Evolutionary conservation across 2,329 filamentous ascomycete species (phyloP).

Genomic region (Xylariaceae sp.): DNA sequence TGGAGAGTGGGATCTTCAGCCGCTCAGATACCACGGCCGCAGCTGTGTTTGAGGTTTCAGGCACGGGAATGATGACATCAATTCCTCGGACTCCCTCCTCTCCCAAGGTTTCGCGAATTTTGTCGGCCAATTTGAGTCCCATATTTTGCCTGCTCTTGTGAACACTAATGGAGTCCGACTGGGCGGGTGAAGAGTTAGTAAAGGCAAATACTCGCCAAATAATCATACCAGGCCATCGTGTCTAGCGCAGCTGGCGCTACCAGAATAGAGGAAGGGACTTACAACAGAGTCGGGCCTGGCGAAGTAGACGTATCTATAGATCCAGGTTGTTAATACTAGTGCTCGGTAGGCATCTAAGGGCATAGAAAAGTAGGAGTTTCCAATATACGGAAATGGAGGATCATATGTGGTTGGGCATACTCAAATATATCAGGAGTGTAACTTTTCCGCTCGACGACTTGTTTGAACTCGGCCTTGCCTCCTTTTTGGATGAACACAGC

Average conservation of each 20-base stretch:
- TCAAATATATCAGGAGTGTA: conserved; percentile 60
- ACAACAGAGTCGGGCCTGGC: conserved; percentile 71
- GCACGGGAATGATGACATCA: conserved; percentile 62
- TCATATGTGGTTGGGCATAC: neutral
- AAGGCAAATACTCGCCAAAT: neutral
- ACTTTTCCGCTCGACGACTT: conserved; percentile 58
- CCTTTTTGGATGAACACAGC: conserved; percentile 75
- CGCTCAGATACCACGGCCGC: conserved; percentile 67
- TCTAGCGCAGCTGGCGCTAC: neutral
- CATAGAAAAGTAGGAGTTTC: no score
- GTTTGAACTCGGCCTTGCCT: conserved; percentile 62
- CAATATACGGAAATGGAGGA: neutral
- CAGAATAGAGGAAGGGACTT: neutral
- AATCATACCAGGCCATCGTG: conserved; percentile 43
- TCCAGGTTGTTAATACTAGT: neutral
- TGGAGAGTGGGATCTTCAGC: conserved; percentile 65
- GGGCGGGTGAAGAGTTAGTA: conserved; percentile 1
- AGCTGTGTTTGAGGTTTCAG: conserved; percentile 70
- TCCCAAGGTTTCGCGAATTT: conserved; percentile 59
- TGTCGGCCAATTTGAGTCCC: conserved; percentile 69
- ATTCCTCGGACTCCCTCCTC: conserved; percentile 63
- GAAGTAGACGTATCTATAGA: conserved; percentile 66
- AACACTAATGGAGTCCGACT: conserved; percentile 42
- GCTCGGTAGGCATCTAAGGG: neutral
- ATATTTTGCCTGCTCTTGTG: conserved; percentile 70